Evolutionary conservation across 345 rosid species (phyloP).

Genomic region (Streptanthus diversifolius): DNA sequence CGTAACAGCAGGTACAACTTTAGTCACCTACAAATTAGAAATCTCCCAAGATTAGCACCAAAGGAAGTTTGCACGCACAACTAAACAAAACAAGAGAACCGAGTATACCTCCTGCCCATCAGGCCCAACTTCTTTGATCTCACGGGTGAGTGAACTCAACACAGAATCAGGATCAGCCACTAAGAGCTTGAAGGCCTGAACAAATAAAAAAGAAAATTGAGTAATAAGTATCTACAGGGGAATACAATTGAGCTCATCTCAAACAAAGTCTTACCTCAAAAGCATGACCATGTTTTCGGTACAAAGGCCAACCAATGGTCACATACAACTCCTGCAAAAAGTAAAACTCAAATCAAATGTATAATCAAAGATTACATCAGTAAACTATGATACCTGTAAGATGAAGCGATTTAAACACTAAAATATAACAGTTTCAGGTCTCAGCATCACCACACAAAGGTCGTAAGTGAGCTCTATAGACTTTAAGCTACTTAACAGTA

Average conservation of each 20-base stretch:
- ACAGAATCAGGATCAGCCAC: slow-evolving; percentile 91
- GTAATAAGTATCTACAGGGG: background rate
- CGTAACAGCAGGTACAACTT: slow-evolving; percentile 77
- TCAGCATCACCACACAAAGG: background rate
- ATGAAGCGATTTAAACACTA: background rate
- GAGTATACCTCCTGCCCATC: slow-evolving; percentile 82
- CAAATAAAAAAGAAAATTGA: background rate
- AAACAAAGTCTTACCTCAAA: slow-evolving; percentile 65
- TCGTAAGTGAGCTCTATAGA: too few relatives aligned
- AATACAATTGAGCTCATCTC: background rate
- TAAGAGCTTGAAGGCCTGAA: slow-evolving; percentile 87
- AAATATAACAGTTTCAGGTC: background rate
- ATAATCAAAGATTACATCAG: background rate
- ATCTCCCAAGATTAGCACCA: background rate
- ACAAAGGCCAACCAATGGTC: slow-evolving; percentile 90
- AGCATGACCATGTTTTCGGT: slow-evolving; percentile 89
- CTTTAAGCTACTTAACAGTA: too few relatives aligned
- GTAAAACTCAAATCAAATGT: background rate
- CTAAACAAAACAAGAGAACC: background rate
- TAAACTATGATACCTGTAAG: background rate
- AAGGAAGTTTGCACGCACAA: background rate
- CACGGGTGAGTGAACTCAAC: slow-evolving; percentile 69
- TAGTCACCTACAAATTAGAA: slow-evolving; percentile 51
- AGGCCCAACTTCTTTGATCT: slow-evolving; percentile 78
- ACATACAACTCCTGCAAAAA: slow-evolving; percentile 70